Percentiles rank a stretch among this genome's conserved stretches.
Evolutionary conservation across 805 yeast genomes (phyloP).

Genomic region (Wickerhamiella bombiphila): DNA sequence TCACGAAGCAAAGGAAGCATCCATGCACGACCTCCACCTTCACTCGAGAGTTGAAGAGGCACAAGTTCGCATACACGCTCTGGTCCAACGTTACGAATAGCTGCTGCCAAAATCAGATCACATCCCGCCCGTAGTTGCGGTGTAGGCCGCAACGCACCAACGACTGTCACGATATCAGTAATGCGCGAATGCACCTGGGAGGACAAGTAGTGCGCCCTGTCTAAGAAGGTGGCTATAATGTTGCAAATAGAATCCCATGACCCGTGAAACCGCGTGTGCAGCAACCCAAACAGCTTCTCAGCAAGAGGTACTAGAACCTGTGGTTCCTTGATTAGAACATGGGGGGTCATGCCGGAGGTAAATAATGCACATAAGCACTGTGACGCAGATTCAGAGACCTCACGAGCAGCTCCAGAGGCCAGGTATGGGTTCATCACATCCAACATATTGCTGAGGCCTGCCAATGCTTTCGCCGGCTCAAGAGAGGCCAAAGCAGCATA

Average conservation of each 20-base stretch:
- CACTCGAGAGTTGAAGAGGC: constrained; percentile 59
- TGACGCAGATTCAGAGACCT: constrained; percentile 60
- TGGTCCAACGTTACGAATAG: constrained; percentile 74
- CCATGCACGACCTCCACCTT: constrained; percentile 88
- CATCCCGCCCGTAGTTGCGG: constrained; percentile 65
- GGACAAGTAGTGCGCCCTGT: not conserved
- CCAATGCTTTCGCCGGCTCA: constrained; percentile 38
- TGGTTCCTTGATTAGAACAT: constrained; percentile 32
- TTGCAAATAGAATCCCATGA: constrained; percentile 65
- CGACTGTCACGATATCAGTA: constrained; percentile 48
- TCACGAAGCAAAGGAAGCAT: constrained; percentile 81
- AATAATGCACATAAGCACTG: constrained; percentile 74
- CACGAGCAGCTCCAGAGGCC: constrained; percentile 41
- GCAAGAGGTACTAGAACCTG: constrained; percentile 30
- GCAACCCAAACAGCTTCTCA: constrained; percentile 40
- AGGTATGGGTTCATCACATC: constrained; percentile 49
- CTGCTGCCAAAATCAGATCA: constrained; percentile 66
- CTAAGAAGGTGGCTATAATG: constrained; percentile 46
- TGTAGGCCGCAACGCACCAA: constrained; percentile 81
- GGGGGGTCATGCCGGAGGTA: constrained; percentile 51
- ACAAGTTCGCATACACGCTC: constrained; percentile 54
- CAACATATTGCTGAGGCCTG: constrained; percentile 42
- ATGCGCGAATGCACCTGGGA: constrained; percentile 33
- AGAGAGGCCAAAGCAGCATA: constrained; percentile 39
- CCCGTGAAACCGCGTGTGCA: constrained; percentile 60